Percentiles rank a stretch among this genome's conserved stretches.
These are phyloP conservation scores for Hypoxylon sp. DNA, from an alignment of 2,329 filamentous ascomycete genomes.

Conservation along the genomic window DNA sequence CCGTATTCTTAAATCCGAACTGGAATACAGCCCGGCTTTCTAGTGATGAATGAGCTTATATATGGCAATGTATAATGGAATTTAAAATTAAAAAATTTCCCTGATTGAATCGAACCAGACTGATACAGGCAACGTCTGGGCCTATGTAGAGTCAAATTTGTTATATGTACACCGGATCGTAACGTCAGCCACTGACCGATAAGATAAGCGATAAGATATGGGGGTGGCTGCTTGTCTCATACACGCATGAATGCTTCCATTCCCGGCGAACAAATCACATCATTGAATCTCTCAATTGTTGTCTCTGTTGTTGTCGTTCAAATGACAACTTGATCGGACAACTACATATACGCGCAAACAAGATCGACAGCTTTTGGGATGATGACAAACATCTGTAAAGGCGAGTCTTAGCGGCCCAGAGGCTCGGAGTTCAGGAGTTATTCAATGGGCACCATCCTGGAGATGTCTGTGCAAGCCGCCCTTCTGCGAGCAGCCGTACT, in stretches of 20 bases:
- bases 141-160: neutral
- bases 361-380: conserved; percentile 1
- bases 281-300: neutral
- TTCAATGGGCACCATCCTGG: conserved; percentile 26
- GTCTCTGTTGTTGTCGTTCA: neutral
- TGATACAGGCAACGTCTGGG: neutral
- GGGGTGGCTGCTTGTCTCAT: conserved; percentile 4
- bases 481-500: conserved; percentile 35
- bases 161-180: neutral
- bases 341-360: neutral
- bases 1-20: neutral
- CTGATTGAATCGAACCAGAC: neutral
- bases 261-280: conserved; percentile 4
- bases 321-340: neutral
- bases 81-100: neutral
- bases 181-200: conserved; percentile 7
- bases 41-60: neutral
- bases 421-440: conserved; percentile 2
- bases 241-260: conserved; percentile 18
- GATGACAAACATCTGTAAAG: conserved; percentile 8
- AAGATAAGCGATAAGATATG: conserved; percentile 34
- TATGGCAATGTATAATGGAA: neutral
- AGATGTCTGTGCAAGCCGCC: conserved; percentile 31
- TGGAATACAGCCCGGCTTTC: neutral
- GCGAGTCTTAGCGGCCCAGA: conserved; percentile 6